Conservation (phyloP, 2,329 filamentous ascomycete species). For the Dissoconium aciculare region DNA sequence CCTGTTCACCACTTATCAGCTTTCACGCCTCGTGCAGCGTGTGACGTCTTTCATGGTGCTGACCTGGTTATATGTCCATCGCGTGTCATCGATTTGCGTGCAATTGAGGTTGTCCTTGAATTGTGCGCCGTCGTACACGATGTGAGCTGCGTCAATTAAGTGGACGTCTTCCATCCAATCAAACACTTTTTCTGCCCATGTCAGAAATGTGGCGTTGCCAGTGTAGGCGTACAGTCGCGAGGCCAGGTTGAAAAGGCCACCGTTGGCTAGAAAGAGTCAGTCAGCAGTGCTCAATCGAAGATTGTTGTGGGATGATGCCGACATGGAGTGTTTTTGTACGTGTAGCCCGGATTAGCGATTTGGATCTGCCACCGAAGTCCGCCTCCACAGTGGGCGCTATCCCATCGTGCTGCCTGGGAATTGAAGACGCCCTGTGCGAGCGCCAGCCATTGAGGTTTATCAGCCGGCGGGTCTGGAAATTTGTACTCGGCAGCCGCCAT, state of each 20-base stretch:
- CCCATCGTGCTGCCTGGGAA: slow-evolving; percentile 25
- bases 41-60: no score
- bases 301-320: slow-evolving; percentile 41
- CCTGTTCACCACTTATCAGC: no score
- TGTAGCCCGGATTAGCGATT: slow-evolving; percentile 35
- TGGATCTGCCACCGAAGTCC: slow-evolving; percentile 28
- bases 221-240: slow-evolving; percentile 29
- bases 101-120: slow-evolving; percentile 34
- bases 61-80: slow-evolving; percentile 31
- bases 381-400: slow-evolving; percentile 24
- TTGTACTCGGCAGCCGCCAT: slow-evolving; percentile 41
- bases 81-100: slow-evolving; percentile 30
- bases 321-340: slow-evolving; percentile 42
- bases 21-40: no score
- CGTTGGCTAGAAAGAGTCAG: slow-evolving; percentile 30
- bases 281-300: slow-evolving; percentile 46
- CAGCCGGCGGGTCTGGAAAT: slow-evolving; percentile 28
- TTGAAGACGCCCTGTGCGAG: slow-evolving; percentile 31
- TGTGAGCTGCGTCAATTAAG: slow-evolving; percentile 40
- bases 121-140: slow-evolving; percentile 34
- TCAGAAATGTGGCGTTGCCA: slow-evolving; percentile 40
- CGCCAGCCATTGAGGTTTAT: slow-evolving; percentile 31
- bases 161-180: slow-evolving; percentile 30
- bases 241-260: slow-evolving; percentile 37
- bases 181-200: slow-evolving; percentile 42